Evolutionary conservation across 441 rosid species (phyloP).

Genomic region (Croton setiger): DNA sequence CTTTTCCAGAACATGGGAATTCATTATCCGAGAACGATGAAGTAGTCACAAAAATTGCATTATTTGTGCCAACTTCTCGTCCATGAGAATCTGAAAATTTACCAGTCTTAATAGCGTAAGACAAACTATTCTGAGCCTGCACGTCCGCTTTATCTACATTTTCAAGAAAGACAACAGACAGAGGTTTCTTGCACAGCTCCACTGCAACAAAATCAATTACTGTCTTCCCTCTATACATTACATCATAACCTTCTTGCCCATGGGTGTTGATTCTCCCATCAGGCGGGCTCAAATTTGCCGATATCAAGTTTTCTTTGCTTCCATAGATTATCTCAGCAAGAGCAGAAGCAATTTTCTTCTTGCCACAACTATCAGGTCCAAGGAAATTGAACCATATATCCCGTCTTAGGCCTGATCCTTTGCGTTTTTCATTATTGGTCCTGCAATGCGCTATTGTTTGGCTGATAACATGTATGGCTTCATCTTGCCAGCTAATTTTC

Average conservation of each 20-base stretch:
- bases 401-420: conserved; percentile 34
- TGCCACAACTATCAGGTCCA: conserved; percentile 58
- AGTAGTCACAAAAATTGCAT: conserved; percentile 58
- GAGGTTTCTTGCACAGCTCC: conserved; percentile 62
- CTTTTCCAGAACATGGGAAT: conserved; percentile 17
- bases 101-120: conserved; percentile 56
- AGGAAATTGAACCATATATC: conserved; percentile 72
- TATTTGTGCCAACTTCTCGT: conserved; percentile 57
- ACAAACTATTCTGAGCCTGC: conserved; percentile 45
- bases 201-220: conserved; percentile 59
- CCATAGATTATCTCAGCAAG: conserved; percentile 62
- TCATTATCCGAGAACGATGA: conserved; percentile 29
- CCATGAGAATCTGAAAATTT: conserved; percentile 68
- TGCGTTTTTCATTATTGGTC: conserved; percentile 24
- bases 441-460: conserved; percentile 31
- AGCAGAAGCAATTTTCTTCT: conserved; percentile 55
- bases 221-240: conserved; percentile 63
- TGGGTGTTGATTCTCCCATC: conserved; percentile 20
- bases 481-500: conserved; percentile 62
- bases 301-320: conserved; percentile 54
- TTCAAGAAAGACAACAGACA: conserved; percentile 73
- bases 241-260: conserved; percentile 20
- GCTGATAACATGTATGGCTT: conserved; percentile 41
- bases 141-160: conserved; percentile 70
- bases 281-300: conserved; percentile 48